Evolutionary conservation across 2,329 filamentous ascomycete genomes (phyloP).

Genomic region (Alternaria arbusti): DNA sequence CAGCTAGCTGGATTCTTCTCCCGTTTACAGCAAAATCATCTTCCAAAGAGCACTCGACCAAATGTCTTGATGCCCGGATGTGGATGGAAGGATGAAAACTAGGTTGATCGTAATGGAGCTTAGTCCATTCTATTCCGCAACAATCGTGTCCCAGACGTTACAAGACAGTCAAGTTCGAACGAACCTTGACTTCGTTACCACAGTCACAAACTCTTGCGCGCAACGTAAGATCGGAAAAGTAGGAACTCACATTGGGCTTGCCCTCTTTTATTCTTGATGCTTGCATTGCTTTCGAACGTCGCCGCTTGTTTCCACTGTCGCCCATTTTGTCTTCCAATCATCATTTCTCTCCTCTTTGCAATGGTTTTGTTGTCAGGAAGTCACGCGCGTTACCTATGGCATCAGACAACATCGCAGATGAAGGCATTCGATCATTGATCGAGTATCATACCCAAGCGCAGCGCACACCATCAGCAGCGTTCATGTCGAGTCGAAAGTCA

Average conservation of each 20-base stretch:
- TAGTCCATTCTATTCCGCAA: background rate
- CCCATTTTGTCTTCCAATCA: background rate
- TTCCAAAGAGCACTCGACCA: background rate
- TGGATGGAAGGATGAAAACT: background rate
- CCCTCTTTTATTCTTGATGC: background rate
- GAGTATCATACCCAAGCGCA: background rate
- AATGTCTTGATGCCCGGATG: background rate
- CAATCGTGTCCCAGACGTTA: background rate
- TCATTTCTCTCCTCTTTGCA: background rate
- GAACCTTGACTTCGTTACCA: background rate
- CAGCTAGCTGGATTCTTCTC: background rate
- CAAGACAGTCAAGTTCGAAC: background rate
- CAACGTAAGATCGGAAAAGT: background rate
- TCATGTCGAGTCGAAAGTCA: background rate
- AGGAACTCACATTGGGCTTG: background rate
- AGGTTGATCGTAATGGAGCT: background rate
- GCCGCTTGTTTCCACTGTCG: background rate
- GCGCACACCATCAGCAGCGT: background rate
- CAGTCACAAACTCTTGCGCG: background rate
- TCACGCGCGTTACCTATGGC: background rate
- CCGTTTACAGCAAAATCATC: background rate
- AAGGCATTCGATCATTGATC: background rate
- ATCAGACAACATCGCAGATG: background rate
- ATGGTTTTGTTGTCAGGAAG: background rate
- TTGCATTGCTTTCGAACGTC: background rate